Evolutionary conservation across 805 yeast genomes (phyloP), one percentile per base, ranked within the genome.

Genomic region (Myxozyma vanderwaltii): DNA sequence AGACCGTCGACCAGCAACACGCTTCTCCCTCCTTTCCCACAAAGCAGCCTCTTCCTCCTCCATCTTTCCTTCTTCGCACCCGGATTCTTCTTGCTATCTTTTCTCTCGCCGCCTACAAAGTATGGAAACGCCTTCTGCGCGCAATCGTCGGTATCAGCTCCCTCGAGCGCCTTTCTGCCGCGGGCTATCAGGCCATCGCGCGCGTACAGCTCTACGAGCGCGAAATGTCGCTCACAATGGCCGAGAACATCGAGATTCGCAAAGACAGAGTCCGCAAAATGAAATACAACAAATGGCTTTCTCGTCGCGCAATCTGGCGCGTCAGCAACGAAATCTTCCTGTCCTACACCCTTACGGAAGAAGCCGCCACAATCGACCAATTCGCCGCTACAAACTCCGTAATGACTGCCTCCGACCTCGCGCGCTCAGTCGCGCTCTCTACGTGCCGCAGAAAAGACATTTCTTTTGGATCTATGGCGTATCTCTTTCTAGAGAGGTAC

Each of bases 251-350:
- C 27, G 36, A 31, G 35, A 35, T 23, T 15, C 45, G 47, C 31
- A 13, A 33, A 6, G 44, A 39, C 21, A 2, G 33, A 3, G 29
- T 21, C 10, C 46, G 46, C 15, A 19, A 24, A 21, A 4, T 41
- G 29, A 27, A 19, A 19, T 49, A 39, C 35, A 15, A 50, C 44
- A n/a, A 45, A n/a, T 55, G 59, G 58, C 50, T 59, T 17, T 33
- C 49, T 17, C 50, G 66, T 29, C 49, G 66, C n/a, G 58, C 56
- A 17, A 51, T 59, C 17, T 64, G 68, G 67, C 62, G 57, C 23
- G 33, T 64, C 10, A 57, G 48, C 29, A 35, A 45, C 43, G 67
- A 65, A 31, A 45, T 65, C 6, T 17, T 50, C 5, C 45, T 65
- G 27, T 62, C 66, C n/a, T 39, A 24, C n/a, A 21, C 45, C 43